A percentile compares a stretch with the other conserved stretches of the same genome.
Evolutionary conservation across 495 filamentous ascomycete genomes (phyloP).

Genomic region (Xylaria flabelliformis): DNA sequence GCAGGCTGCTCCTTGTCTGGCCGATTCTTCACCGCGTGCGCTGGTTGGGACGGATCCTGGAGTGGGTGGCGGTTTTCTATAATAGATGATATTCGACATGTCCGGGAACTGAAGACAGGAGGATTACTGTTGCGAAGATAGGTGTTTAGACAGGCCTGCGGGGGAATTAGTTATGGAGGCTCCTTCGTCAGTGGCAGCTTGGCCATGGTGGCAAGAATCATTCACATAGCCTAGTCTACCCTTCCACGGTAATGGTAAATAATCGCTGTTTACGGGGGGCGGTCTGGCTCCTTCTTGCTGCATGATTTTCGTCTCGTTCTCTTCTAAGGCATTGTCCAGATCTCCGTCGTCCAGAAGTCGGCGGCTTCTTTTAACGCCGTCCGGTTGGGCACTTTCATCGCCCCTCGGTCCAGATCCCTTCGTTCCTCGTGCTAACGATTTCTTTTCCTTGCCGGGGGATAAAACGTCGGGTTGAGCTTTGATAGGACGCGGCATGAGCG

Average conservation of each 20-base stretch:
- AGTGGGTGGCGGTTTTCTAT: constrained; percentile 87
- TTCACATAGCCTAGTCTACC: constrained; percentile 88
- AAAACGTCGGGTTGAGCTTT: constrained; percentile 23
- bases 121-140: constrained; percentile 88
- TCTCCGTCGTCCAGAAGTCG: constrained; percentile 29
- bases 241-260: constrained; percentile 91
- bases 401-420: constrained; percentile 19
- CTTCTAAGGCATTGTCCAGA: constrained; percentile 8
- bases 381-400: constrained; percentile 14
- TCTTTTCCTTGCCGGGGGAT: neutral
- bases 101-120: constrained; percentile 88
- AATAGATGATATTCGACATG: constrained; percentile 90
- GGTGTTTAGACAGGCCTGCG: constrained; percentile 85
- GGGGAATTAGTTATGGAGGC: constrained; percentile 30
- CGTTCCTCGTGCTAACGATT: constrained; percentile 24
- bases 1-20: constrained; percentile 75
- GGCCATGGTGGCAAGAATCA: constrained; percentile 28
- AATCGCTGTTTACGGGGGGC: constrained; percentile 83
- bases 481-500: constrained; percentile 25
- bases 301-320: constrained; percentile 46
- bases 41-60: constrained; percentile 72
- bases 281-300: constrained; percentile 60
- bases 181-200: constrained; percentile 8
- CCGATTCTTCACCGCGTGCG: constrained; percentile 81
- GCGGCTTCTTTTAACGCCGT: constrained; percentile 42